Base-by-base conservation (phyloP, 306 rosid genomes). In the Cicer bijugum region DNA sequence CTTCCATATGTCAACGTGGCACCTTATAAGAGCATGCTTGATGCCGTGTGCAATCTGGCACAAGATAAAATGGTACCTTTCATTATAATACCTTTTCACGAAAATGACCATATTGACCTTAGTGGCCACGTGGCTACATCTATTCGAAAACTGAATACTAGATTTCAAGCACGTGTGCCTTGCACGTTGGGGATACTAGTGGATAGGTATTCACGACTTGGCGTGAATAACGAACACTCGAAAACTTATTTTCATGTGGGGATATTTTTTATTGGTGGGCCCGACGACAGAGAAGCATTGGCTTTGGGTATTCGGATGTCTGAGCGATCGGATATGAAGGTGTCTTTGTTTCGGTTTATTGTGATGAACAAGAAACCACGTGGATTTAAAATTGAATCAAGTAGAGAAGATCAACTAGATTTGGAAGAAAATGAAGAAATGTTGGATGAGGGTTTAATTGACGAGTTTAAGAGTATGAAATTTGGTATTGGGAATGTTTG, bases 111-210 rank as follows among this genome's bases (percentile, higher is more conserved):
- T 1, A 14, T 58, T 38, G 67, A 80, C n/a, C 59, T 45, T 6
- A 61, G 20, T 0, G 59, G 46, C 6, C 61, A 40, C 37, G 12
- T 15, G 14, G 11, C 69, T 0, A 1, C 20, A 0, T 10, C 75
- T 3, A 71, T 88, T 0, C 84, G 85, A 4, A 85, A 74, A 12
- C 61, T 87, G 67, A 91, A 89, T 20, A 0, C 38, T 0, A 78
- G 37, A 4, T 47, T 87, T 12, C 87, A 81, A 58, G 59, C 43
- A 0, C 35, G 14, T 0, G 78, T 75, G 2, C 89, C 88, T 0
- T 87, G 88, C 80, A 84, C 92, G 0, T 77, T 91, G 51, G 97
- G 97, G 9, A 71, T 89, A 45, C 83, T 91, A 0, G 91, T 91
- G 5, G 95, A 91, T 10, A 61, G 84, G 53, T 48, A 75, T 42